Evolutionary conservation across 2,329 filamentous ascomycete species (phyloP), one percentile per base, ranked within the genome.

Genomic region (Trichoderma semiorbis): DNA sequence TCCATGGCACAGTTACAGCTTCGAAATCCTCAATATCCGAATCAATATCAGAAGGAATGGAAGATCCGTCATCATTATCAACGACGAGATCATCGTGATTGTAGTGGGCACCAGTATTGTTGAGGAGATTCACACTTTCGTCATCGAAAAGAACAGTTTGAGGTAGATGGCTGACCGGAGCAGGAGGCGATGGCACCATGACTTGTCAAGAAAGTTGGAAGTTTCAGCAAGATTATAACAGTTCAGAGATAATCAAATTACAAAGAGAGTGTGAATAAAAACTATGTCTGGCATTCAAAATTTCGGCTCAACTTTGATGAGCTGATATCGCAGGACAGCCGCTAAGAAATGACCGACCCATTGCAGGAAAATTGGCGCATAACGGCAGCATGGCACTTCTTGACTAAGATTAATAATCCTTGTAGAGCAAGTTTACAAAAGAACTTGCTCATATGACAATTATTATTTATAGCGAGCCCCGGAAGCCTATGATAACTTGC

Each of bases 21-120:
- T 85, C 83, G 28, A 85, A 80, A 70, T 82, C 83, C 74, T 83
- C 80, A 12, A 86, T 83, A 75, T 84, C 84, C 14, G 79, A 77
- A 75, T 85, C 83, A 5, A 81, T 80, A 64, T 78, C 72, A 18
- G 26, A 57, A 57, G 24, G 7, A 4, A 14, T 7, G 10, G 26
- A 18, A 30, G 24, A 18, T 57, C 11, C 53, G 36, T 78, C 76
- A n/a, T 57, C 24, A 43, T 78, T 76, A 24, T 47, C 2, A 50
- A 50, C 10, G 2, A n/a, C 8, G n/a, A 47, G 16, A 47, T 10
- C 47, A 21, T 21, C n/a, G 47, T 12, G 47, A 50, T 50, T 21
- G 10, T 7, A 6, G n/a, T 21, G 5, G 18, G 11, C 28, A 57
- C 12, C 3, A 10, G 16, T 28, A 32, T 77, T 69, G 60, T 58